phyloP scores from a whole-genome alignment of 2,329 filamentous ascomycete genomes.

The Mycogone perniciosa region DNA sequence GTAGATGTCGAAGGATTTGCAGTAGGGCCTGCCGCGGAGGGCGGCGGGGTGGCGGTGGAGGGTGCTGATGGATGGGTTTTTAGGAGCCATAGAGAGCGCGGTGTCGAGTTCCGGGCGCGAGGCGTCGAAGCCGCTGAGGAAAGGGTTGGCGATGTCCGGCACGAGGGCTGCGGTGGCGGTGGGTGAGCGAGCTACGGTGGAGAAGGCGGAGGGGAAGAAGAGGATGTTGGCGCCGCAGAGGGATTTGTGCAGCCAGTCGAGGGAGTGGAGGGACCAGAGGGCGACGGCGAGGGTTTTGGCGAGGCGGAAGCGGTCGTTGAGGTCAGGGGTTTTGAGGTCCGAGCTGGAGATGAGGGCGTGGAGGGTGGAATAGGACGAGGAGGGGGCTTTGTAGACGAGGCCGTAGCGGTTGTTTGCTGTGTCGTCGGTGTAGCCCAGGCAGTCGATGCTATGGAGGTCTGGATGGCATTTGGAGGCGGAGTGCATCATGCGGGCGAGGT shows the following conservation, averaged over 20 bases:
- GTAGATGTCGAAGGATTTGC: conserved; percentile 48
- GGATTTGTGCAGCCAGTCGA: conserved; percentile 53
- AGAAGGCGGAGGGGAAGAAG: conserved; percentile 43
- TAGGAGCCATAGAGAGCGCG: conserved; percentile 40
- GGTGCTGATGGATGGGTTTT: conserved; percentile 36
- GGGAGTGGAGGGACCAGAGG: conserved; percentile 44
- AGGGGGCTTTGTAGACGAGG: conserved; percentile 35
- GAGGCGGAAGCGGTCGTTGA: conserved; percentile 37
- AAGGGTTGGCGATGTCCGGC: conserved; percentile 37
- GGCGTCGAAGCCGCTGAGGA: conserved; percentile 49
- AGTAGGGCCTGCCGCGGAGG: conserved; percentile 35
- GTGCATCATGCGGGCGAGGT: conserved; percentile 42
- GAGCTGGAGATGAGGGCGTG: conserved; percentile 33
- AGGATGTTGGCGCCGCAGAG: conserved; percentile 48
- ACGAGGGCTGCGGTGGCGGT: conserved; percentile 30
- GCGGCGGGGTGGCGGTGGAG: conserved; percentile 43
- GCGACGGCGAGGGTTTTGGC: conserved; percentile 38
- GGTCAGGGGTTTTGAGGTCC: conserved; percentile 38
- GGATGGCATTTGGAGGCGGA: conserved; percentile 38
- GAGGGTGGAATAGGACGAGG: conserved; percentile 31
- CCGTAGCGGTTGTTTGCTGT: conserved; percentile 33
- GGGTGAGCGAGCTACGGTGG: conserved; percentile 24
- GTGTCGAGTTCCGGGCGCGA: conserved; percentile 45
- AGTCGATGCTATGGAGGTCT: conserved; percentile 42
- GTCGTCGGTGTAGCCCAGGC: conserved; percentile 42